Base-by-base conservation (phyloP, 305 asterid species). In the Solanum hybrid region DNA sequence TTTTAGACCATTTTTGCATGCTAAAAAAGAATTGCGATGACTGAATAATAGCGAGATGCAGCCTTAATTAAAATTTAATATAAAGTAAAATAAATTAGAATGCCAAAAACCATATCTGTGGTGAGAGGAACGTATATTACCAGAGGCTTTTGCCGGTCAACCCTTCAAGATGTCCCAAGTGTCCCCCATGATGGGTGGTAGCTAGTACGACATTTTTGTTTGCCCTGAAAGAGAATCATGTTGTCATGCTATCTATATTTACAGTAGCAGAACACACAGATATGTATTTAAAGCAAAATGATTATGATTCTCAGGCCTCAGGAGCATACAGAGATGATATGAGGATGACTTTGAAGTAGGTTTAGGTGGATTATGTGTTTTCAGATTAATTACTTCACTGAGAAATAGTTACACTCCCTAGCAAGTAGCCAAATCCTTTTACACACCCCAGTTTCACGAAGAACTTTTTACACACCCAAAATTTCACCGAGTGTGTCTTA, bases 111-210 rank as follows among this genome's bases (percentile, higher is more conserved):
- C 29, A 10, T 46, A 31, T 51, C 74, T 83, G 57, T 36, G 85
- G 83, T 26, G 80, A 85, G 28, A 35, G 28, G 12, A 91, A 74
- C 33, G 35, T 40, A 18, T 71, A 86, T 91, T 92, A 96, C 99
- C 98, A 96, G 91, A 95, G 91, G 88, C 92, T 92, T 89, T 81
- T 94, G 79, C 97, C 99, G 69, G 96, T 85, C 31, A 96, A 85
- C 80, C 99, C 99, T 94, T 96, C 99, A 91, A 94, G 95, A 91
- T 91, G 95, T 33, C 98, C 99, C 82, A 97, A 91, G 90, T 97
- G 99, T 86, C 99, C 98, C 87, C 99, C 99, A 90, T 96, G 99
- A 87, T 93, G 91, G 29, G 99, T 97, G 31, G 96, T 94, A 84
- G 97, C 99, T 93, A 97, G 92, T 87, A 97, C 91, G 31, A 96